Percentiles rank a stretch among this genome's conserved stretches.
phyloP scores from a whole-genome alignment of 306 rosid genomes.

The Purshia tridentata region DNA sequence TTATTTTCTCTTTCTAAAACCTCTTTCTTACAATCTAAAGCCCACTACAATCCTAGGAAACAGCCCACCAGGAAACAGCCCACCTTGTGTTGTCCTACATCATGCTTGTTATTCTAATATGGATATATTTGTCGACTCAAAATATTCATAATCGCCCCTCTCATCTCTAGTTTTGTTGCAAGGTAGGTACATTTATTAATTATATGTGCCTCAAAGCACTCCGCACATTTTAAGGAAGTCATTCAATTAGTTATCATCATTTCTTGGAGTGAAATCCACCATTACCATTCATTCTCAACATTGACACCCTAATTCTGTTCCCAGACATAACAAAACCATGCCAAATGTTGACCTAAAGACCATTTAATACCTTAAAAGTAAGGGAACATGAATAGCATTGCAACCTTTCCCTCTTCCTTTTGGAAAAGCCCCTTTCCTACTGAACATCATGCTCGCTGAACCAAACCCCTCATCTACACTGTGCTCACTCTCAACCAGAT shows the following conservation, averaged over 20 bases:
- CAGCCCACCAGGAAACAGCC: not conserved
- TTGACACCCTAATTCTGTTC: not conserved
- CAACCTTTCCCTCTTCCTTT: not conserved
- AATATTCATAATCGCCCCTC: not conserved
- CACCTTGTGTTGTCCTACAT: not conserved
- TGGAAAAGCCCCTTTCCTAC: too few species aligned
- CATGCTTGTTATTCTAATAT: not conserved
- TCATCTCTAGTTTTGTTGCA: not conserved
- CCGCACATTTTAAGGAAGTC: not conserved
- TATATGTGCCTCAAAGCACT: not conserved
- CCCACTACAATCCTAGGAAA: not conserved
- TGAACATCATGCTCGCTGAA: not conserved
- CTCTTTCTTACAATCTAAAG: not conserved
- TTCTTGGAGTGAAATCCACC: not conserved
- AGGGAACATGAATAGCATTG: not conserved
- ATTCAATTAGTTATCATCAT: not conserved
- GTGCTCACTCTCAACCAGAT: not conserved
- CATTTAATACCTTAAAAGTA: not conserved
- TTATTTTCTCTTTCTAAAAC: not conserved
- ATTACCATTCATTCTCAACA: conserved; percentile 1
- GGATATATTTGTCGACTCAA: not conserved
- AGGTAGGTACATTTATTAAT: not conserved
- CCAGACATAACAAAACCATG: not conserved
- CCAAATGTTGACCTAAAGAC: not conserved
- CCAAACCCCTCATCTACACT: conserved; percentile 3